These are phyloP conservation scores for Colletotrichum kahawae DNA, from an alignment of 2,329 filamentous ascomycete genomes.

Conservation along the genomic window DNA sequence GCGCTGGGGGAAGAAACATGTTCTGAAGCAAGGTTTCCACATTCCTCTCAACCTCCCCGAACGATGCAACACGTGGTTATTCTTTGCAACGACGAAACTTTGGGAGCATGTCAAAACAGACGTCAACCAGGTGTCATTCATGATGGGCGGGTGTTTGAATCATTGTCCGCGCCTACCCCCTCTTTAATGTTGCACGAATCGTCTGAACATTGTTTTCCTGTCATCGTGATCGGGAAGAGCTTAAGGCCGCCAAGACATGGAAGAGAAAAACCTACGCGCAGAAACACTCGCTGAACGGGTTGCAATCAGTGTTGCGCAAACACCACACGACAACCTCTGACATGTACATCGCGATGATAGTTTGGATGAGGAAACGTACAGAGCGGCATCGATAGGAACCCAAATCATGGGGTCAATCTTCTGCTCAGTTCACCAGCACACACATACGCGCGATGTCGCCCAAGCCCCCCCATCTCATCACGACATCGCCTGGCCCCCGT, in stretches of 20 bases:
- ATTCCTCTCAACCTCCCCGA: background rate
- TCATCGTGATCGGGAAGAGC: background rate
- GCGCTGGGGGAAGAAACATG: background rate
- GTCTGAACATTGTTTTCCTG: background rate
- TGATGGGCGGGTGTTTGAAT: background rate
- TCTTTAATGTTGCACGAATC: background rate
- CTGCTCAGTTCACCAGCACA: background rate
- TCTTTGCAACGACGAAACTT: background rate
- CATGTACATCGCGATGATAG: background rate
- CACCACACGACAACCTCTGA: background rate
- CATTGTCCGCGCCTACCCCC: background rate
- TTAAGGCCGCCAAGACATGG: background rate
- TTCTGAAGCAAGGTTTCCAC: background rate
- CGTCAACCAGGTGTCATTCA: background rate
- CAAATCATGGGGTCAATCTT: background rate
- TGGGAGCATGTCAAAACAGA: background rate
- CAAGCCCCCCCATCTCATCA: background rate
- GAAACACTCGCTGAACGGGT: background rate
- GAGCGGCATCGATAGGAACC: rapidly evolving
- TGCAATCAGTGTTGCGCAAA: background rate
- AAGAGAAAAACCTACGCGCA: background rate
- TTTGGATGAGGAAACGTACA: background rate
- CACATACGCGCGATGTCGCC: background rate
- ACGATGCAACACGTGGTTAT: background rate
- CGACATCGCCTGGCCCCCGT: background rate